Evolutionary conservation across 768 basidiomycete species (phyloP).

Genomic region (Collybia nuda): DNA sequence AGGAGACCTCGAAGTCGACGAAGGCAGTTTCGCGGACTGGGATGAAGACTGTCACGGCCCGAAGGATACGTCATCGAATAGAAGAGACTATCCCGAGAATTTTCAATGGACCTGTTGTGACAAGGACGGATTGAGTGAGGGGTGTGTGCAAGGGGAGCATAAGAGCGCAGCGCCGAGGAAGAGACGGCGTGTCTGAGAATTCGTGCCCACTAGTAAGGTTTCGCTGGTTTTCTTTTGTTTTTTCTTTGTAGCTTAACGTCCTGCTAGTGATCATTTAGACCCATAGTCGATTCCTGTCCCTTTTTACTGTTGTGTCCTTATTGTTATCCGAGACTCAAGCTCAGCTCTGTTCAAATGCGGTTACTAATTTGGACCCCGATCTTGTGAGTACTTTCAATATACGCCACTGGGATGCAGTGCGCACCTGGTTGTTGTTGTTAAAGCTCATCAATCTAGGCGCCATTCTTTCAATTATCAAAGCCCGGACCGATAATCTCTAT

Average conservation of each 20-base stretch:
- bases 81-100: constrained; percentile 41
- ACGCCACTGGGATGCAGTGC: background rate
- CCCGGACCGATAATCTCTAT: background rate
- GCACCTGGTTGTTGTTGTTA: constrained; percentile 7
- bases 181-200: constrained; percentile 27
- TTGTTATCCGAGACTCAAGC: constrained; percentile 13
- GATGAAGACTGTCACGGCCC: constrained; percentile 48
- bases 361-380: constrained; percentile 1
- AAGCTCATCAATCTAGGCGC: background rate
- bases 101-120: constrained; percentile 55
- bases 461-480: background rate
- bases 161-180: constrained; percentile 27
- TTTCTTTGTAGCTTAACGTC: constrained; percentile 3
- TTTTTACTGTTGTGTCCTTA: constrained; percentile 9
- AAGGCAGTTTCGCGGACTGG: constrained; percentile 43
- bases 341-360: constrained; percentile 9
- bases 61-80: constrained; percentile 40
- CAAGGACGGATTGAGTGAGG: constrained; percentile 29
- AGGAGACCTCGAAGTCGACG: constrained; percentile 42
- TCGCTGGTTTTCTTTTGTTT: constrained; percentile 4
- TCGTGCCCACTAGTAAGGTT: background rate
- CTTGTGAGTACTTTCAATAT: background rate
- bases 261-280: constrained; percentile 1
- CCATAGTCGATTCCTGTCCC: background rate
- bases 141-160: constrained; percentile 41